A percentile compares a stretch with the other conserved stretches of the same genome.
Evolutionary conservation across 306 rosid species (phyloP).

Genomic region (Abrus precatorius): DNA sequence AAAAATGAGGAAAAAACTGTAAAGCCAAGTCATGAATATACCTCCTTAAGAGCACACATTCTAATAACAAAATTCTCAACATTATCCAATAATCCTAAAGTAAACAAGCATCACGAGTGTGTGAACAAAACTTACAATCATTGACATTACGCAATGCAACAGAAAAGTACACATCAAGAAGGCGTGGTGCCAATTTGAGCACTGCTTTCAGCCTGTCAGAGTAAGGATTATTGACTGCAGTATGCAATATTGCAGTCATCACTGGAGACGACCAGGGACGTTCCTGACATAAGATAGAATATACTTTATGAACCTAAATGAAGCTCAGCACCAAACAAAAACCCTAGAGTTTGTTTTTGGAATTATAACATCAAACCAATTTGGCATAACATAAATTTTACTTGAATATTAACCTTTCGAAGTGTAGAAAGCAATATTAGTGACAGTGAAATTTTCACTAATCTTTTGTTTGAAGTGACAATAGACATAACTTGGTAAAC

Average conservation of each 20-base stretch:
- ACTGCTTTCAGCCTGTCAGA: conserved; percentile 83
- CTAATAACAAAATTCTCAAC: conserved; percentile 4
- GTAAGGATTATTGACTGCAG: conserved; percentile 72
- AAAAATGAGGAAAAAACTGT: conserved; percentile 24
- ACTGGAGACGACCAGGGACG: conserved; percentile 97
- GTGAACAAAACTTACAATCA: conserved; percentile 70
- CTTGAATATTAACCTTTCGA: conserved; percentile 26
- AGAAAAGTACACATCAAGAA: conserved; percentile 84
- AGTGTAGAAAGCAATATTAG: conserved; percentile 19
- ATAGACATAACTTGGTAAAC: neutral
- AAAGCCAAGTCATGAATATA: conserved; percentile 44
- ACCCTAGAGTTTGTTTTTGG: neutral
- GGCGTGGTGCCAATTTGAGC: conserved; percentile 71
- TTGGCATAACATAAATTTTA: conserved; percentile 13
- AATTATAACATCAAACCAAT: conserved; percentile 27
- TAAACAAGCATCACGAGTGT: conserved; percentile 34
- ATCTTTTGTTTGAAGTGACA: conserved; percentile 9
- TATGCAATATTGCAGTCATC: conserved; percentile 70
- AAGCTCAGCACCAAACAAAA: conserved; percentile 10
- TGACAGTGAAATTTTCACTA: conserved; percentile 21
- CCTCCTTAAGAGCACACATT: conserved; percentile 15
- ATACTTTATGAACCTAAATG: conserved; percentile 34
- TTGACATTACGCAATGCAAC: conserved; percentile 76
- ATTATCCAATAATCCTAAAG: conserved; percentile 33
- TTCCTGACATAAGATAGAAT: conserved; percentile 67